phyloP scores from a whole-genome alignment of 1,284 basidiomycete genomes.

The Somion occarium region DNA sequence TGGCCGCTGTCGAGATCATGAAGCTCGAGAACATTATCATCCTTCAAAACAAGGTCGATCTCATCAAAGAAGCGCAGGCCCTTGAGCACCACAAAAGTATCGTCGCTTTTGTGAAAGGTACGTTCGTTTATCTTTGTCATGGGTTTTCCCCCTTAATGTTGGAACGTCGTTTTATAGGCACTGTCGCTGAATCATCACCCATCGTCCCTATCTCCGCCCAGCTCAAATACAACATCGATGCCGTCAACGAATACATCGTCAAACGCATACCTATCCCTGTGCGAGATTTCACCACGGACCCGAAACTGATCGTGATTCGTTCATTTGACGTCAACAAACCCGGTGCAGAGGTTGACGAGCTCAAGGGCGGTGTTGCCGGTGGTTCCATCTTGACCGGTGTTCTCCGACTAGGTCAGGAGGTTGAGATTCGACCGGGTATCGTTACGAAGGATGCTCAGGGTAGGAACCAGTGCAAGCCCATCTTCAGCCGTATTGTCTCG shows the following conservation, averaged over 20 bases:
- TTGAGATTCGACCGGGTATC: conserved; percentile 96
- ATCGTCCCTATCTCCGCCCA: conserved; percentile 99
- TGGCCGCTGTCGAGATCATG: conserved; percentile 99
- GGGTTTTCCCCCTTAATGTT: background rate
- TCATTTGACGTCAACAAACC: conserved; percentile 99
- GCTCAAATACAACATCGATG: conserved; percentile 98
- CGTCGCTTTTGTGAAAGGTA: conserved; percentile 87
- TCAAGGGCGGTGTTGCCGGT: conserved; percentile 98
- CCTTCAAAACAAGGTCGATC: conserved; percentile 95
- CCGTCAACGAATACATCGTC: conserved; percentile 99
- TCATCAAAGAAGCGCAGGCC: conserved; percentile 90
- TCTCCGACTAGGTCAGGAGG: conserved; percentile 87
- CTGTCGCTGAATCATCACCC: conserved; percentile 93
- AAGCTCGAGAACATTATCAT: conserved; percentile 98
- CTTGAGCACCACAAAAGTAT: conserved; percentile 94
- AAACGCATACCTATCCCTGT: conserved; percentile 93
- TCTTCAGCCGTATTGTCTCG: conserved; percentile 89
- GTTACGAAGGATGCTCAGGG: conserved; percentile 95
- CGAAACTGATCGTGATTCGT: conserved; percentile 95
- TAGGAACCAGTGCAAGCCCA: conserved; percentile 88
- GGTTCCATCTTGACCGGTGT: conserved; percentile 95
- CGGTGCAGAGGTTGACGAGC: conserved; percentile 92
- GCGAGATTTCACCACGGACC: conserved; percentile 89
- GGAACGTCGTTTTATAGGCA: conserved; percentile 50
- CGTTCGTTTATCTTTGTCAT: conserved; percentile 6